These are phyloP conservation scores for Chrysanthemum seticuspe DNA, from an alignment of 129 eudicot species.

Conservation along the genomic window DNA sequence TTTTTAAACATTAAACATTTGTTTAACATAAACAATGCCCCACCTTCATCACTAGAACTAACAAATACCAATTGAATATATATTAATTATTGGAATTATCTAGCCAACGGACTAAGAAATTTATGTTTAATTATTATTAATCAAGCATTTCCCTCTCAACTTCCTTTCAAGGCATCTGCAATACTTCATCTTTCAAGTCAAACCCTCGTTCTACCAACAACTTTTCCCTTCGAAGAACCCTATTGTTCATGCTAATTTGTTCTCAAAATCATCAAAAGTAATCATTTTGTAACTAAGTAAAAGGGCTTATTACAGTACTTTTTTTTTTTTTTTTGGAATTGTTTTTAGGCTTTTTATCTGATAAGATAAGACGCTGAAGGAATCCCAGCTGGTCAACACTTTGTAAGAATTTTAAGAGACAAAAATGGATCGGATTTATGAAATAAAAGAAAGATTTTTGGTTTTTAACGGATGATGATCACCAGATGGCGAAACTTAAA, in stretches of 20 bases:
- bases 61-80: conserved; percentile 26
- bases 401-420: conserved; percentile 15
- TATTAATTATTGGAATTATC: conserved; percentile 24
- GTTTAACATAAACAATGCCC: conserved; percentile 32
- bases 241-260: conserved; percentile 23
- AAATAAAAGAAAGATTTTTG: conserved; percentile 9
- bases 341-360: conserved; percentile 20
- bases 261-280: conserved; percentile 23
- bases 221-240: conserved; percentile 36
- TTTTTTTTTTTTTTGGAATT: background rate
- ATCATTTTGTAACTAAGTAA: conserved; percentile 11
- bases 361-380: conserved; percentile 8
- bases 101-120: conserved; percentile 29
- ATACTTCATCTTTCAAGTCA: conserved; percentile 36
- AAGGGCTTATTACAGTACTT: conserved; percentile 15
- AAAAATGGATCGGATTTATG: conserved; percentile 29
- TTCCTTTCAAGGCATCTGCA: conserved; percentile 35
- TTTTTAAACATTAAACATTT: conserved; percentile 26
- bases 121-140: conserved; percentile 33
- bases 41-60: conserved; percentile 44
- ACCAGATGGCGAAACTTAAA: conserved; percentile 38
- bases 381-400: conserved; percentile 21
- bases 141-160: conserved; percentile 39
- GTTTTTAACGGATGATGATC: conserved; percentile 26
- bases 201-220: conserved; percentile 32